Percentiles rank a stretch among this genome's conserved stretches.
These are phyloP conservation scores for Lepidium aucheri DNA, from an alignment of 345 rosid species.

Conservation along the genomic window DNA sequence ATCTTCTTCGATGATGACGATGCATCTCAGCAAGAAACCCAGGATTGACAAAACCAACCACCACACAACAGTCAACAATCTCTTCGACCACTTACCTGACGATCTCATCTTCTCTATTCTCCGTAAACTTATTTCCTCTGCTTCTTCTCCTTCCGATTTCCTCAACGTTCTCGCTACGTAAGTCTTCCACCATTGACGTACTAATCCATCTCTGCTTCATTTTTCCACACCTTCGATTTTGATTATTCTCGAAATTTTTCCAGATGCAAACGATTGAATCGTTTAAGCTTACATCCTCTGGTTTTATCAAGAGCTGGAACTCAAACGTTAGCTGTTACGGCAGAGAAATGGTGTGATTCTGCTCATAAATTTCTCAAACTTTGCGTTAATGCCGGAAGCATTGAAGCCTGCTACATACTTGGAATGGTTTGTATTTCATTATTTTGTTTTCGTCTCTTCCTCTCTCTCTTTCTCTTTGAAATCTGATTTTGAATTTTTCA, in stretches of 20 bases:
- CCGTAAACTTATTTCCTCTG: constrained; percentile 43
- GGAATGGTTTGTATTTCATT: constrained; percentile 45
- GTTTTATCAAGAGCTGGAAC: constrained; percentile 44
- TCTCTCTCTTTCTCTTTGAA: neutral
- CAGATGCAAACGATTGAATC: constrained; percentile 48
- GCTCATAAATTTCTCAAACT: constrained; percentile 46
- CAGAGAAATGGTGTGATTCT: constrained; percentile 48
- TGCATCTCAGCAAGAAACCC: constrained; percentile 29
- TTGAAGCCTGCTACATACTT: constrained; percentile 44
- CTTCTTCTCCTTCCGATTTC: constrained; percentile 52
- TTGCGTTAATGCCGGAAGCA: constrained; percentile 49
- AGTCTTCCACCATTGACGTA: neutral
- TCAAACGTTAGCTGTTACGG: constrained; percentile 34
- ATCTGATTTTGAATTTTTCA: neutral
- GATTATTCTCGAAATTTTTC: neutral
- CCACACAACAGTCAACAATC: constrained; percentile 15
- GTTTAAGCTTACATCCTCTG: constrained; percentile 30
- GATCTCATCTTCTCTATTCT: constrained; percentile 51
- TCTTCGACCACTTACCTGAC: constrained; percentile 46
- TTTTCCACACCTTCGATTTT: neutral
- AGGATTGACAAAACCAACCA: neutral
- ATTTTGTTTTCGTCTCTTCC: neutral
- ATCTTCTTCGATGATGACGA: constrained; percentile 23
- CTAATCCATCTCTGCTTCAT: neutral
- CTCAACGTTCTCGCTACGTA: constrained; percentile 41